These are phyloP conservation scores for Pestalotiopsis sp. DNA, from an alignment of 2,329 filamentous ascomycete genomes.

Conservation along the genomic window DNA sequence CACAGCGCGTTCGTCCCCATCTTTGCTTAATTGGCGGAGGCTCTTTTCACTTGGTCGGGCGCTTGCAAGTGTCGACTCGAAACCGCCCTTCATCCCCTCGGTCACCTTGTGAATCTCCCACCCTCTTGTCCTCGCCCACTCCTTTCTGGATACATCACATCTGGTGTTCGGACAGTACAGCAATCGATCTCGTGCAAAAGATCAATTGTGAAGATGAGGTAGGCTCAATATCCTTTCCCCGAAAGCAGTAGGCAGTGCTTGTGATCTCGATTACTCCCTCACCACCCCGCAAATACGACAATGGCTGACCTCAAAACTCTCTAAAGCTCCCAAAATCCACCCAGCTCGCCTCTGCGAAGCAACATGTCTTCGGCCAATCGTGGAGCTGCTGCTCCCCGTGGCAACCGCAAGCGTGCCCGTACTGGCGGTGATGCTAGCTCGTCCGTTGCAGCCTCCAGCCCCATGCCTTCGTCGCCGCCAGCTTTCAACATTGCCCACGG, in stretches of 20 bases:
- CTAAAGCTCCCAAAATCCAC: slow-evolving; percentile 14
- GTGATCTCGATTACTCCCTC: background rate
- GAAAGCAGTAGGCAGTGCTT: background rate
- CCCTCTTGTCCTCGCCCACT: background rate
- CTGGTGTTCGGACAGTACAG: background rate
- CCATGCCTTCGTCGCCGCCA: slow-evolving; percentile 69
- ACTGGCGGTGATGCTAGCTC: slow-evolving; percentile 54
- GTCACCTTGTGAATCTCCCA: background rate
- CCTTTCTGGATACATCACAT: background rate
- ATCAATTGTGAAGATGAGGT: background rate
- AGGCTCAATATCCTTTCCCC: background rate
- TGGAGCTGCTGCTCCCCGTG: slow-evolving; percentile 57
- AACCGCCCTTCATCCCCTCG: background rate
- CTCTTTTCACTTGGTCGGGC: background rate
- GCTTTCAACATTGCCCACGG: slow-evolving; percentile 68
- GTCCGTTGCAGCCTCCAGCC: slow-evolving; percentile 59
- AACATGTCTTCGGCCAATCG: slow-evolving; percentile 85
- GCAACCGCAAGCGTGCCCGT: slow-evolving; percentile 59
- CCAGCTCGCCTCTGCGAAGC: slow-evolving; percentile 79
- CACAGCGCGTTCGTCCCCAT: slow-evolving; percentile 1
- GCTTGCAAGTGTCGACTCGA: background rate
- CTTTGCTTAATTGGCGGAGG: slow-evolving; percentile 5
- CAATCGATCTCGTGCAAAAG: background rate
- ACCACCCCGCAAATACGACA: background rate
- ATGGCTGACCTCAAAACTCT: background rate